These are phyloP conservation scores for Leavenworthia alabamica DNA, from an alignment of 345 rosid genomes.

Conservation along the genomic window DNA sequence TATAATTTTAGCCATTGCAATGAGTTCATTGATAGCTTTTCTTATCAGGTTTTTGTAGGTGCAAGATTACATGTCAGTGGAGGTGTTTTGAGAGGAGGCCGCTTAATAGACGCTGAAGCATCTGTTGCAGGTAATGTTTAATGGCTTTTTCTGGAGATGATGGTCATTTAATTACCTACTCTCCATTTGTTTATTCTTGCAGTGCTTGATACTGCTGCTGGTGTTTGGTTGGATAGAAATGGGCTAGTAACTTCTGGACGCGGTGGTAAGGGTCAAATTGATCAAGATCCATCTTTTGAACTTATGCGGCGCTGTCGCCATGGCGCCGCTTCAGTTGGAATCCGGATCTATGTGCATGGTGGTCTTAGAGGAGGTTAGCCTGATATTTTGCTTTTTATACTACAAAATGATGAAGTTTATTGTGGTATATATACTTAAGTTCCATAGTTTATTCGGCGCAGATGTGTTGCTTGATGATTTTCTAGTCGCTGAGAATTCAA, in stretches of 20 bases:
- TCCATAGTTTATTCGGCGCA: conserved; percentile 31
- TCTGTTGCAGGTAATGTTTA: conserved; percentile 72
- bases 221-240: conserved; percentile 92
- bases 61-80: conserved; percentile 96
- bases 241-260: conserved; percentile 82
- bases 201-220: conserved; percentile 98
- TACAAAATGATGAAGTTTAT: neutral
- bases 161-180: neutral
- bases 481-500: conserved; percentile 86
- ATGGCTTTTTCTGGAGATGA: neutral
- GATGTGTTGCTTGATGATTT: conserved; percentile 81
- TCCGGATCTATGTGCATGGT: conserved; percentile 76
- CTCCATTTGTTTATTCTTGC: neutral
- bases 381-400: neutral
- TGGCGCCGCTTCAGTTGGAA: conserved; percentile 92
- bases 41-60: conserved; percentile 83
- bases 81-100: conserved; percentile 86
- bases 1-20: neutral
- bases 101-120: conserved; percentile 74
- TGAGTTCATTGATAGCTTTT: conserved; percentile 12
- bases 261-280: conserved; percentile 51
- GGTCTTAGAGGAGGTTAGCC: conserved; percentile 92
- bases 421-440: neutral
- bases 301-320: conserved; percentile 97
- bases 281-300: conserved; percentile 71